phyloP scores from a whole-genome alignment of 2,329 filamentous ascomycete species.

The Byssothecium circinans region DNA sequence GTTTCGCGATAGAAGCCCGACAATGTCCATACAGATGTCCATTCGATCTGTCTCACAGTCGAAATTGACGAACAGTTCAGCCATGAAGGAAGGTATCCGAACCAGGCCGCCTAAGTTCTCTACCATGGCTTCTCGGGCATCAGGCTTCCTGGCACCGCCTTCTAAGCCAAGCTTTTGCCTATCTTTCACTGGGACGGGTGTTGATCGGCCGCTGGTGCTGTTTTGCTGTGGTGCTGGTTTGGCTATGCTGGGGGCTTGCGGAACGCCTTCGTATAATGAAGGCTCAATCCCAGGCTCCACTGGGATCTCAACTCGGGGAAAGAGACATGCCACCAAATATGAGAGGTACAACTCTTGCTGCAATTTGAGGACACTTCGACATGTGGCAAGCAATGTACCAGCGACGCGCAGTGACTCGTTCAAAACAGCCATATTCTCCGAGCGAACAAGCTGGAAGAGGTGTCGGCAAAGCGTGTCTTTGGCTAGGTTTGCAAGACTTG shows the following conservation, averaged over 20 bases:
- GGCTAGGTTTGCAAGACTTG: constrained; percentile 80
- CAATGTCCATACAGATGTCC: constrained; percentile 93
- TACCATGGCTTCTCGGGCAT: constrained; percentile 97
- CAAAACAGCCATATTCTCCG: constrained; percentile 92
- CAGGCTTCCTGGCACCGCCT: constrained; percentile 86
- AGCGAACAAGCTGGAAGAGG: constrained; percentile 92
- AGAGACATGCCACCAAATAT: constrained; percentile 90
- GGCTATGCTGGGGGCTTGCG: constrained; percentile 83
- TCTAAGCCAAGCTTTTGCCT: constrained; percentile 90
- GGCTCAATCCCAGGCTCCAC: constrained; percentile 88
- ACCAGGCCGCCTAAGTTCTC: constrained; percentile 91
- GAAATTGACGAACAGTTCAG: constrained; percentile 96
- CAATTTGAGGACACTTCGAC: constrained; percentile 84
- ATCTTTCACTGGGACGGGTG: constrained; percentile 89
- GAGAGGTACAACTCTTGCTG: constrained; percentile 96
- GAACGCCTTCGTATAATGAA: constrained; percentile 87
- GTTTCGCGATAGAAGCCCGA: constrained; percentile 88
- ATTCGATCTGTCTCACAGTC: constrained; percentile 91
- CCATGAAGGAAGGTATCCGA: constrained; percentile 91
- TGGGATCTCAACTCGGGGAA: constrained; percentile 92
- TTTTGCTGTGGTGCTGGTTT: constrained; percentile 73
- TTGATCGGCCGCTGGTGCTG: constrained; percentile 73
- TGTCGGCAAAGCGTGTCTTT: constrained; percentile 93
- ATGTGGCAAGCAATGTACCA: constrained; percentile 87
- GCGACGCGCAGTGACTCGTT: constrained; percentile 92